Evolutionary conservation across 163 green algal species (phyloP), one percentile per base, ranked within the genome.

Genomic region (Scenedesmus sp.): DNA sequence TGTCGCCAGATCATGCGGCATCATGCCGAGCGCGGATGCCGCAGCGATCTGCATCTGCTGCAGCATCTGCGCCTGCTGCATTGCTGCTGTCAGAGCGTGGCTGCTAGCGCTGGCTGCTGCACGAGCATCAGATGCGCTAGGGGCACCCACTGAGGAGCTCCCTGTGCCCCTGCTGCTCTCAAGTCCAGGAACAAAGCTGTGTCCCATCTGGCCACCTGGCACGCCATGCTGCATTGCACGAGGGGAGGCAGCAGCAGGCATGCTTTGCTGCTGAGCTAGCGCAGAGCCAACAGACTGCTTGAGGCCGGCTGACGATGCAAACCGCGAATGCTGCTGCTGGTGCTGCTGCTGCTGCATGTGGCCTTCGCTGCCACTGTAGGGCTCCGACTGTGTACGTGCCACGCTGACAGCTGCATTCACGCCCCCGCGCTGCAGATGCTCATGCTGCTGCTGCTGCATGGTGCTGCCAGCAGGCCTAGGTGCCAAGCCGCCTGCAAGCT

Each of bases 31-130:
- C 12, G 87, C 87, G 15, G 87, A 46, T 4, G 46, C 76, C 15
- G 55, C 57, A 56, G 59, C 18, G 1, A 91, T 9, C 52, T 79
- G 81, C 23, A 34, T 26, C 73, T 64, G 34, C 64, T 82, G 85
- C 85, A 82, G 26, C 20, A 76, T 66, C 66, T 66, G 15, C 20
- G 74, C 87, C 18, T 91, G 87, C 55, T 91, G 87, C 87, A 91
- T 57, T 18, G 64, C 74, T 77, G 74, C 87, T 84, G 87, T 54
- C 70, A 79, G 13, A 23, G 70, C 70, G 13, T 79, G 70, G 57
- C 82, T 88, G 76, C 88, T 91, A 79, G 70, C 70, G 74, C 76
- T 62, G 88, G 60, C 88, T 81, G 70, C 70, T 91, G 88, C 88
- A 16, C 59, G 57, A 81, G 84, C 84, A 59, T 62, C 84, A 77